Conservation (phyloP, 768 basidiomycete genomes). For the Crassisporium funariophilum region DNA sequence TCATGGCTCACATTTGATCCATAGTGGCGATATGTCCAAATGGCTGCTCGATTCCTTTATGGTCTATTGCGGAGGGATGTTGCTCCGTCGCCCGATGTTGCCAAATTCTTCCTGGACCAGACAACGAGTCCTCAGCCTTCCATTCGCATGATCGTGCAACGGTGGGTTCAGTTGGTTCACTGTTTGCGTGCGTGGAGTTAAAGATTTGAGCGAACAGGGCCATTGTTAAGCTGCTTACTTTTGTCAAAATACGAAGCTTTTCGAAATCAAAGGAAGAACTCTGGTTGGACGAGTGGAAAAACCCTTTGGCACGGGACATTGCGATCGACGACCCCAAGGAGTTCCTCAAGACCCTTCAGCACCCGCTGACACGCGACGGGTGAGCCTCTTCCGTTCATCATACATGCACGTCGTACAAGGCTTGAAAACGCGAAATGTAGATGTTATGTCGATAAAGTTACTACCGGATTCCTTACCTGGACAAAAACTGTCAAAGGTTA, state of each 20-base stretch:
- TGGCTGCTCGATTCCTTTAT: slow-evolving; percentile 61
- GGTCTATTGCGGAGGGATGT: slow-evolving; percentile 67
- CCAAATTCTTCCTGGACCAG: slow-evolving; percentile 65
- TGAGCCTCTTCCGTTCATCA: slow-evolving; percentile 21
- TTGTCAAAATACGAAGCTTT: slow-evolving; percentile 78
- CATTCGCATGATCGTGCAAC: slow-evolving; percentile 65
- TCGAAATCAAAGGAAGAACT: slow-evolving; percentile 62
- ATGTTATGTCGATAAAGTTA: slow-evolving; percentile 70
- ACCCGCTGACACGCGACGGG: slow-evolving; percentile 39
- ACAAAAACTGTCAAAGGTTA: slow-evolving; percentile 64
- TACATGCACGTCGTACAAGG: slow-evolving; percentile 3
- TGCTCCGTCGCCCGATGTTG: slow-evolving; percentile 51
- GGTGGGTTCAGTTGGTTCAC: slow-evolving; percentile 38
- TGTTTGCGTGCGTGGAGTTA: background rate
- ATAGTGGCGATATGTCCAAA: slow-evolving; percentile 86
- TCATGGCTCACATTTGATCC: slow-evolving; percentile 13
- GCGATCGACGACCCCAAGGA: slow-evolving; percentile 46
- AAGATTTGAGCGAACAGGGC: slow-evolving; percentile 44
- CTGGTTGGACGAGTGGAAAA: slow-evolving; percentile 74
- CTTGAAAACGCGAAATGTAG: slow-evolving; percentile 31
- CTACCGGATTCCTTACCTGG: slow-evolving; percentile 83
- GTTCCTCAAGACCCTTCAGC: slow-evolving; percentile 51
- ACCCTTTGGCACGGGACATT: slow-evolving; percentile 55
- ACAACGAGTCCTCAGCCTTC: slow-evolving; percentile 71
- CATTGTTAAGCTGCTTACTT: slow-evolving; percentile 63